A percentile compares a stretch with the other conserved stretches of the same genome.
These are phyloP conservation scores for Dictyostelium discoideum DNA, from an alignment of 78 protist species.

Conservation along the genomic window DNA sequence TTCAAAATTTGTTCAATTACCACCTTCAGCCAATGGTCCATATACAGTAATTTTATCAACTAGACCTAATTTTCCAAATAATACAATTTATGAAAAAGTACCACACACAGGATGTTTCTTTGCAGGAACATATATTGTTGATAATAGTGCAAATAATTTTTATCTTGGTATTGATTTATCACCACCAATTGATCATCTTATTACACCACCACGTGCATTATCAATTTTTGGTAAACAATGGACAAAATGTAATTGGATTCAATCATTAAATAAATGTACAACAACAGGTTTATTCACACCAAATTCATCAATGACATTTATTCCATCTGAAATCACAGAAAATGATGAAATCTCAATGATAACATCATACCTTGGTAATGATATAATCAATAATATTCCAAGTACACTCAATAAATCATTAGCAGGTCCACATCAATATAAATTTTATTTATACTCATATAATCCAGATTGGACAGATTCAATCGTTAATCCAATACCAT, in stretches of 20 bases:
- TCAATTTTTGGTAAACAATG: neutral
- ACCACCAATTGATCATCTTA: neutral
- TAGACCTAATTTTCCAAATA: neutral
- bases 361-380: neutral
- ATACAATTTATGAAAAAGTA: no score
- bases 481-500: neutral
- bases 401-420: neutral
- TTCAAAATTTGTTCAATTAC: neutral
- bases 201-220: neutral
- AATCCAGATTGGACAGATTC: neutral
- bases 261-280: no score
- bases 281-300: neutral
- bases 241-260: conserved; percentile 8
- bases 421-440: neutral
- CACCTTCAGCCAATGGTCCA: neutral
- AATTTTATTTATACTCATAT: neutral
- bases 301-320: neutral
- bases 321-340: neutral
- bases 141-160: neutral
- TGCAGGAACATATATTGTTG: neutral
- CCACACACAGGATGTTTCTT: neutral
- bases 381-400: neutral
- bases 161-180: conserved; percentile 16
- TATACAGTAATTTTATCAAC: neutral
- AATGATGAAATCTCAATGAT: neutral